Percentiles rank a stretch among this genome's conserved stretches.
phyloP scores from a whole-genome alignment of 805 yeast species.

The Ogataea nonfermentans region DNA sequence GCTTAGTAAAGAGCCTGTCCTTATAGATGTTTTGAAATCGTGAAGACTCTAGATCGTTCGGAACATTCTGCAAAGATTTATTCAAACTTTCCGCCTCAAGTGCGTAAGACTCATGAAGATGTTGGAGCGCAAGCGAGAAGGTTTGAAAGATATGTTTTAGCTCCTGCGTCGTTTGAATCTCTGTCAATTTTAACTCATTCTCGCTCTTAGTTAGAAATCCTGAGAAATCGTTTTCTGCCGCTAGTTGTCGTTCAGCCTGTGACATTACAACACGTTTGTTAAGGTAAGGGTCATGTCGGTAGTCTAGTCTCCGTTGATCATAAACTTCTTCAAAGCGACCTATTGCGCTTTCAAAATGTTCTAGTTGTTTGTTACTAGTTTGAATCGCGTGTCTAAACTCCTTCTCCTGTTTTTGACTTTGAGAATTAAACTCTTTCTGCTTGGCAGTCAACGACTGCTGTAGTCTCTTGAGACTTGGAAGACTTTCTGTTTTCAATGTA shows the following conservation, averaged over 20 bases:
- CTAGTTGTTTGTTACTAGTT: conserved; percentile 31
- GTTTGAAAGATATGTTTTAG: conserved; percentile 39
- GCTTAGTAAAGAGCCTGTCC: conserved; percentile 10
- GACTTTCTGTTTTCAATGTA: conserved; percentile 35
- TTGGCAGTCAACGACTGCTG: conserved; percentile 41
- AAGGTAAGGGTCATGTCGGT: conserved; percentile 46
- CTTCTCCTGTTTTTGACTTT: conserved; percentile 39
- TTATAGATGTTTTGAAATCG: conserved; percentile 36
- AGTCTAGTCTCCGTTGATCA: conserved; percentile 30
- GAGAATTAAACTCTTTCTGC: conserved; percentile 38
- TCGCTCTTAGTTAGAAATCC: conserved; percentile 45
- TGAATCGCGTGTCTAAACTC: conserved; percentile 38
- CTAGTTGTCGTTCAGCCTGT: conserved; percentile 41
- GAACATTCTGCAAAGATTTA: conserved; percentile 33
- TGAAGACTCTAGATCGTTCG: conserved; percentile 45
- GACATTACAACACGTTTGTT: conserved; percentile 37
- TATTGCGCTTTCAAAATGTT: conserved; percentile 24
- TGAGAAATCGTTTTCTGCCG: conserved; percentile 44
- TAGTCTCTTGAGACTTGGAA: conserved; percentile 44
- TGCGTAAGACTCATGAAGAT: conserved; percentile 30
- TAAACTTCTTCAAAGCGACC: conserved; percentile 17
- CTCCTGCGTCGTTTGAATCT: conserved; percentile 41
- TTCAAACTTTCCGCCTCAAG: conserved; percentile 33
- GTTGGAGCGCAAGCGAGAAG: conserved; percentile 30
- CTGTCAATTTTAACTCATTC: conserved; percentile 39